Evolutionary conservation across 2,329 filamentous ascomycete genomes (phyloP).

Genomic region (Aspergillus glaucus): DNA sequence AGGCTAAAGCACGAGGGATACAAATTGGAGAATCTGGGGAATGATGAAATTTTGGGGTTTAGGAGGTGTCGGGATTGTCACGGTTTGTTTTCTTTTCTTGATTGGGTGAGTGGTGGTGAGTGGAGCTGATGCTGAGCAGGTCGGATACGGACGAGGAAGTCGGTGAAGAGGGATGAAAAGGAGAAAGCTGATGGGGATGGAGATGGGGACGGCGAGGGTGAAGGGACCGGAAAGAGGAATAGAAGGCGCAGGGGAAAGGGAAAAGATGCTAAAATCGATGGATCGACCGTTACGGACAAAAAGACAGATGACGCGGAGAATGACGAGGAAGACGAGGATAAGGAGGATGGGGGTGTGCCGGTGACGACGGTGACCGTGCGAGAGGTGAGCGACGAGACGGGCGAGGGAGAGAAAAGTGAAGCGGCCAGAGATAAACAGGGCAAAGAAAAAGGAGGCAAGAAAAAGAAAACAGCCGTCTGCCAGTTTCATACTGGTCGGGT

Average conservation of each 20-base stretch:
- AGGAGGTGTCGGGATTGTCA: slow-evolving; percentile 2
- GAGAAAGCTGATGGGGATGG: not conserved
- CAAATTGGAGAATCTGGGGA: not conserved
- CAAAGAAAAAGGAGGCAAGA: not conserved
- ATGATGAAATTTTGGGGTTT: not conserved
- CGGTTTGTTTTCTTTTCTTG: slow-evolving; percentile 1
- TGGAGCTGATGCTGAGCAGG: not conserved
- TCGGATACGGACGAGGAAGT: not conserved
- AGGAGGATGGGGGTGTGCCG: not conserved
- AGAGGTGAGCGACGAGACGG: not conserved
- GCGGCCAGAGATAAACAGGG: not conserved
- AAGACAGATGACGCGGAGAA: not conserved
- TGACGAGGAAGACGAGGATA: not conserved
- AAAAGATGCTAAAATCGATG: no score
- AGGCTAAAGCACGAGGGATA: slow-evolving; percentile 2
- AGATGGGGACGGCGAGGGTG: not conserved
- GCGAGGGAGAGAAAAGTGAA: not conserved
- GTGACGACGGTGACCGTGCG: not conserved
- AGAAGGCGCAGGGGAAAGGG: no score
- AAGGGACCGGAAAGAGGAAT: not conserved
- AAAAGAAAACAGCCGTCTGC: not conserved
- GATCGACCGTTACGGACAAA: no score
- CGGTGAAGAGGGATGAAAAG: not conserved
- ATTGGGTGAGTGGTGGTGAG: not conserved
- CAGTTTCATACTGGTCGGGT: slow-evolving; percentile 1